Conservation (phyloP, 148 eudicot species). For the Polygonum aviculare region DNA sequence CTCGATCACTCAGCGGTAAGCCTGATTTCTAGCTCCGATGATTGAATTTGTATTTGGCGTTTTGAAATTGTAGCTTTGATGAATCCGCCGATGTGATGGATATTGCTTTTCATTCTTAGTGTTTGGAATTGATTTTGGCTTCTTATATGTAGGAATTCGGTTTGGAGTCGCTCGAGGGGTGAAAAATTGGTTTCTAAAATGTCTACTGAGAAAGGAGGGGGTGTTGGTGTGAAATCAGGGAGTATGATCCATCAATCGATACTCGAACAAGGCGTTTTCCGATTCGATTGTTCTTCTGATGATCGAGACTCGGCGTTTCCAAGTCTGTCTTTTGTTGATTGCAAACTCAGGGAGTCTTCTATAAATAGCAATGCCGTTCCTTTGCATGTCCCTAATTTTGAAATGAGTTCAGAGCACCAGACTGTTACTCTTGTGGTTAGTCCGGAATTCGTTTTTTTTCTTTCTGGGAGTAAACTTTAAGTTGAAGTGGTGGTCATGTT, state of each 20-base stretch:
- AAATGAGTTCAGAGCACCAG: slow-evolving; percentile 57
- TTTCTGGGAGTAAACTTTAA: too few relatives aligned
- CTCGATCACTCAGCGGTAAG: background rate
- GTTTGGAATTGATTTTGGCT: background rate
- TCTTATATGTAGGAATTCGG: background rate
- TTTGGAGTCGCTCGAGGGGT: background rate
- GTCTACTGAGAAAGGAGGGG: background rate
- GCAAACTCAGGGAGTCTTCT: slow-evolving; percentile 59
- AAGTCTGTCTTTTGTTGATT: slow-evolving; percentile 63
- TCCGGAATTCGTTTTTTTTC: background rate
- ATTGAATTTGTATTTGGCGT: background rate
- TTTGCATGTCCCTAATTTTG: slow-evolving; percentile 52
- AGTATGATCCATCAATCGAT: slow-evolving; percentile 79
- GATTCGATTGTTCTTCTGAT: slow-evolving; percentile 77
- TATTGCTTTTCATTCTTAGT: background rate
- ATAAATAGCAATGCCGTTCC: slow-evolving; percentile 43
- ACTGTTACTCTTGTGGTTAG: slow-evolving; percentile 62
- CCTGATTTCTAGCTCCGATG: background rate
- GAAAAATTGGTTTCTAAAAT: background rate
- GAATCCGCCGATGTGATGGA: background rate
- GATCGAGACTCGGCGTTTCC: slow-evolving; percentile 67
- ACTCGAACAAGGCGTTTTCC: slow-evolving; percentile 80
- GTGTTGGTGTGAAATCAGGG: slow-evolving; percentile 22
- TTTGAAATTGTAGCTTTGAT: background rate
- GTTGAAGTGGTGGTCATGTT: too few relatives aligned